Percentiles rank a stretch among this genome's conserved stretches.
Evolutionary conservation across 768 basidiomycete genomes (phyloP).

Genomic region (Leucosporidium creatinivorum): DNA sequence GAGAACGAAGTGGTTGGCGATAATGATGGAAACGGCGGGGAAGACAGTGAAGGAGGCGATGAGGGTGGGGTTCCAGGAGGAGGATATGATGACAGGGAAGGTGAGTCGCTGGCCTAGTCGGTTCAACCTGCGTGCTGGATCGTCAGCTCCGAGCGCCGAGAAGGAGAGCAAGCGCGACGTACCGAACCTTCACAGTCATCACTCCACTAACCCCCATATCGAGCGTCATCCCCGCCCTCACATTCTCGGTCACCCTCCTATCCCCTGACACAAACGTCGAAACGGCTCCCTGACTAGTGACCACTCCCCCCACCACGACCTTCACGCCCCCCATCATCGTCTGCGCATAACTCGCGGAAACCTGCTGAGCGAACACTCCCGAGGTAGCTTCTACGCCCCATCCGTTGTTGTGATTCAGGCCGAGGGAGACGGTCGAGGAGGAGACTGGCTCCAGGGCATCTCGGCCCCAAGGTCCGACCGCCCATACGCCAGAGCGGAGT

Average conservation of each 20-base stretch:
- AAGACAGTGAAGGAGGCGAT: constrained; percentile 39
- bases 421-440: constrained; percentile 30
- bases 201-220: constrained; percentile 16
- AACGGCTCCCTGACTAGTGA: constrained; percentile 34
- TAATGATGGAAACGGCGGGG: constrained; percentile 41
- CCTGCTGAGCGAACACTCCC: constrained; percentile 29
- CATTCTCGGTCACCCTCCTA: constrained; percentile 40
- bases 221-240: constrained; percentile 37
- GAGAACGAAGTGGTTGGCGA: constrained; percentile 42
- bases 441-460: constrained; percentile 13
- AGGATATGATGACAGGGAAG: constrained; percentile 39
- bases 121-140: constrained; percentile 40
- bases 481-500: constrained; percentile 39
- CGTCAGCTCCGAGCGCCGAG: neutral
- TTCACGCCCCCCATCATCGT: constrained; percentile 40
- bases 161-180: neutral
- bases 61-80: constrained; percentile 39
- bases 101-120: constrained; percentile 43
- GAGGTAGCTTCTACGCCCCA: constrained; percentile 14
- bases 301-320: constrained; percentile 37
- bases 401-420: constrained; percentile 24
- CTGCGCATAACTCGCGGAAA: constrained; percentile 38
- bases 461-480: constrained; percentile 41
- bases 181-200: constrained; percentile 33
- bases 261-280: constrained; percentile 41